Conservation (phyloP, 495 filamentous ascomycete species). For the Hapsidospora chrysogenum region DNA sequence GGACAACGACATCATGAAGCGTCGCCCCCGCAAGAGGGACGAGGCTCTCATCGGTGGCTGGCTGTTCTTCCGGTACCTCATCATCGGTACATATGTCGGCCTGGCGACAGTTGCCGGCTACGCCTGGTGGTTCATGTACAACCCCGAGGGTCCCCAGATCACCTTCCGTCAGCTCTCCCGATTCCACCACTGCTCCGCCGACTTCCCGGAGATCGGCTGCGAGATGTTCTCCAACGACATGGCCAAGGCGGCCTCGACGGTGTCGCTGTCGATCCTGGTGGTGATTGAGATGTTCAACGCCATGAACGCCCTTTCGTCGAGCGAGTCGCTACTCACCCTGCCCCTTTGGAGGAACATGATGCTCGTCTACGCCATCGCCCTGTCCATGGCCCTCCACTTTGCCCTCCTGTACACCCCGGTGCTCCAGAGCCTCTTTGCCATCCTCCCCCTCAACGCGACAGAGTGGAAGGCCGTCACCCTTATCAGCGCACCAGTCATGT, state of each 20-base stretch:
- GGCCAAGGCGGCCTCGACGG: conserved; percentile 85
- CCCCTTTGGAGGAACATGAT: conserved; percentile 95
- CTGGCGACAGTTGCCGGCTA: conserved; percentile 92
- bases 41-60: conserved; percentile 84
- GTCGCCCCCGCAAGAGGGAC: conserved; percentile 77
- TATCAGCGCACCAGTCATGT: conserved; percentile 90
- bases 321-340: conserved; percentile 84
- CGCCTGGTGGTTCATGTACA: conserved; percentile 99
- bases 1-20: conserved; percentile 92
- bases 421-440: conserved; percentile 78
- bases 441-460: conserved; percentile 69
- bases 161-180: conserved; percentile 81
- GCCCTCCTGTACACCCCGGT: conserved; percentile 83
- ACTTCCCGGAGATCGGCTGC: conserved; percentile 87
- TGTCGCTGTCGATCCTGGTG: conserved; percentile 79
- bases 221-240: conserved; percentile 84
- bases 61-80: conserved; percentile 95
- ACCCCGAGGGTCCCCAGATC: conserved; percentile 82
- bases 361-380: conserved; percentile 79
- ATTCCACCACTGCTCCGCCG: conserved; percentile 79
- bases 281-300: conserved; percentile 99
- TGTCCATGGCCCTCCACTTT: conserved; percentile 97
- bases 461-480: conserved; percentile 89
- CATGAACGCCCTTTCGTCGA: conserved; percentile 94
- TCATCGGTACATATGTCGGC: conserved; percentile 91